Evolutionary conservation across 2,329 filamentous ascomycete genomes (phyloP).

Genomic region (Penicillium sp.): DNA sequence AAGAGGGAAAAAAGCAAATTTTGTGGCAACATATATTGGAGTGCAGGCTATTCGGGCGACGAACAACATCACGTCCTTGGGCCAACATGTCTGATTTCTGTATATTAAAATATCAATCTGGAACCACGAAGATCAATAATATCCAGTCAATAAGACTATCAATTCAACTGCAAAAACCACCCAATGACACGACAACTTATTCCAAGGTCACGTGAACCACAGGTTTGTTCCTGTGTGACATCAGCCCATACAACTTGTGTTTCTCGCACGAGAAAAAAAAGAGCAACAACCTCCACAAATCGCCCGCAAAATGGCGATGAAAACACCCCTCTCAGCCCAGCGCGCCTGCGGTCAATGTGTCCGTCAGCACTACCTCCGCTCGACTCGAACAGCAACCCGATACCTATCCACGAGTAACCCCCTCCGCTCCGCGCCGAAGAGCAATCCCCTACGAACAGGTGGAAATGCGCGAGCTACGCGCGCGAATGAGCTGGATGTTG

Average conservation of each 20-base stretch:
- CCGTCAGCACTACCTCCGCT: constrained; percentile 25
- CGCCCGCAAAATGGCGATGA: constrained; percentile 19
- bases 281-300: neutral
- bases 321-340: constrained; percentile 18
- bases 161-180: neutral
- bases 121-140: neutral
- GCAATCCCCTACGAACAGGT: constrained; percentile 38
- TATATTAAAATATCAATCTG: neutral
- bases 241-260: neutral
- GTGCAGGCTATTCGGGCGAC: neutral
- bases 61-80: neutral
- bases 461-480: constrained; percentile 23
- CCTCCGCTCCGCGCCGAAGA: constrained; percentile 33
- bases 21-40: neutral
- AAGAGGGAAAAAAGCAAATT: neutral
- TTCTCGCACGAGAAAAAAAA: neutral
- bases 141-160: neutral
- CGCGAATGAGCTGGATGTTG: constrained; percentile 30
- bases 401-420: constrained; percentile 34
- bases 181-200: neutral
- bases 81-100: neutral
- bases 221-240: neutral
- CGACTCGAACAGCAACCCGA: constrained; percentile 19
- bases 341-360: constrained; percentile 35
- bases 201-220: neutral